Evolutionary conservation across 495 filamentous ascomycete genomes (phyloP), one percentile per base, ranked within the genome.

Genomic region (Podospora didyma): DNA sequence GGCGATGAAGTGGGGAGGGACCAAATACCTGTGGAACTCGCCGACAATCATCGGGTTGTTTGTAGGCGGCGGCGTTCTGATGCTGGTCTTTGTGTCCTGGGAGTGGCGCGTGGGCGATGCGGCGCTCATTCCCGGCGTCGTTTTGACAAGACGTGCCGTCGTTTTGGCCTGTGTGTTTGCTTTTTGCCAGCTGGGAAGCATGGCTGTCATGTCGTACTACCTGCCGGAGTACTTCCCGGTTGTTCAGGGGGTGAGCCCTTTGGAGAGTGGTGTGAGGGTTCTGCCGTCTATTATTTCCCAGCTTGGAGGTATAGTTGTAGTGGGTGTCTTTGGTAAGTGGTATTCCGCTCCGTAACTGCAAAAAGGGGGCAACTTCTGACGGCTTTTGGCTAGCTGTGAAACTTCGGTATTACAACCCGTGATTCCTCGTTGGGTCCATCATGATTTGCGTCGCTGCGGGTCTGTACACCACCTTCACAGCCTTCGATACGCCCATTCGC

Each of bases 191-290:
- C 53, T 64, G 34, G 61, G 59, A 11, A 58, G 45, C 14, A 39
- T 69, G 22, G 51, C 57, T 4, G 63, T 73, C 14, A 58, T 73
- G 42, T 58, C 78, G 1, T 84, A 80, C 57, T 82, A 82, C 44
- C 68, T 86, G 2, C 82, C 82, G 0, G 75, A 83, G 51, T 88
- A 80, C 78, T 86, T 89, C 66, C 86, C 89, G 61, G 76, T 72
- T 14, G 78, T 82, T 54, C 68, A 80, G 52, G 73, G 69, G 0
- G 70, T 69, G 16, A 67, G 66, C 0, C 74, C 79, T 16, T 59
- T 71, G 7, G 67, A 75, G 51, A 78, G 74, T 17, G 79, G 79
- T 12, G 73, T 81, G 41, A 64, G 70, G 45, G 70, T 75, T 34
- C 56, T 83, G 1, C 76, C 78, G 6, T 68, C 66, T 9, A 73